Conservation (phyloP, 768 basidiomycete species). For the Tylopilus rubrobrunneus region DNA sequence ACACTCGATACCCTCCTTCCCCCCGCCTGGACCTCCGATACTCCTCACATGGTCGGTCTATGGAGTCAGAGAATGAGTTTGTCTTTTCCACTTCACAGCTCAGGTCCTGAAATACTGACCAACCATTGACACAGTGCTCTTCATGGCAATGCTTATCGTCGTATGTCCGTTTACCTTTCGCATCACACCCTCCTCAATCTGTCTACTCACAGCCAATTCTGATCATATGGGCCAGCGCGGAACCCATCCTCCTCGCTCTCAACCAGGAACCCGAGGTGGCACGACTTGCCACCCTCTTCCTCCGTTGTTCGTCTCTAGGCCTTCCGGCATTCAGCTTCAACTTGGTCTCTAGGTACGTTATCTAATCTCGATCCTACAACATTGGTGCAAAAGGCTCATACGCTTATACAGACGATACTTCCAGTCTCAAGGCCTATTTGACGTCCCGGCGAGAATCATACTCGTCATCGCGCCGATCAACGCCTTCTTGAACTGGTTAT, state of each 20-base stretch:
- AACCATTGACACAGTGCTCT: neutral
- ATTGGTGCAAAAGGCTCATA: neutral
- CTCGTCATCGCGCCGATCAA: constrained; percentile 84
- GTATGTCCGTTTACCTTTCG: constrained; percentile 38
- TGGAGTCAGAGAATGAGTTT: no score
- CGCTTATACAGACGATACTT: constrained; percentile 41
- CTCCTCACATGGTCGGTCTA: no score
- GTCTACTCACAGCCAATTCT: constrained; percentile 42
- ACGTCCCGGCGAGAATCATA: constrained; percentile 80
- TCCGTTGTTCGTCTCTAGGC: constrained; percentile 72
- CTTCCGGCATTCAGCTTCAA: constrained; percentile 73
- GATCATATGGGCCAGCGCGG: constrained; percentile 79
- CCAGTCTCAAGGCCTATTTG: constrained; percentile 84
- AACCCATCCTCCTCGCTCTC: constrained; percentile 68
- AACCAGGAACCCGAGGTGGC: constrained; percentile 86
- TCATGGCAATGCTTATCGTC: constrained; percentile 46
- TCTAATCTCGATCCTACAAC: constrained; percentile 37
- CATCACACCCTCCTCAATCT: neutral
- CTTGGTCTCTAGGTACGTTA: constrained; percentile 45
- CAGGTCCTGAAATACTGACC: no score
- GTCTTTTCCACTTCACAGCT: no score
- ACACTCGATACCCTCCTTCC: constrained; percentile 75
- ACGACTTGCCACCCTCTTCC: constrained; percentile 67
- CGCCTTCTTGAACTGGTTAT: constrained; percentile 72
- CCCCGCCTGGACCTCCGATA: constrained; percentile 73